Evolutionary conservation across 495 filamentous ascomycete species (phyloP), one percentile per base, ranked within the genome.

Genomic region (Amphirosellinia nigrospora): DNA sequence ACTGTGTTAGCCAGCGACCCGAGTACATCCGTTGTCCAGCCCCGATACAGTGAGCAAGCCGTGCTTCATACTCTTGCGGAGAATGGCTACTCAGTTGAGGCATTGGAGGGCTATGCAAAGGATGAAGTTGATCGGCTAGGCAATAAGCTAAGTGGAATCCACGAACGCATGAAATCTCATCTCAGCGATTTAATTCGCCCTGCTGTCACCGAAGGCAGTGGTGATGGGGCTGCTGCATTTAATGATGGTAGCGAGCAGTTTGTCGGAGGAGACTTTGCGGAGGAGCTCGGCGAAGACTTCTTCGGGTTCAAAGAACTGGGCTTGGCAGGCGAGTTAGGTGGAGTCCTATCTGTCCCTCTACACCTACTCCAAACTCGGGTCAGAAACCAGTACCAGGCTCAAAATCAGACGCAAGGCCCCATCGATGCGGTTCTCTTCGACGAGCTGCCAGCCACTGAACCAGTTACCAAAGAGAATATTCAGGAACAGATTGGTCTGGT

Each of bases 181-280:
- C 86, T 97, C 45, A 89, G 93, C 36, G 96, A 99, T 73, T 88
- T 98, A 23, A 85, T 98, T 39, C 93, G 96, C 21, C 96, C 96
- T 55, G 96, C 94, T 60, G 89, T 98, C 28, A 86, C 85, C 59
- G 92, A 95, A 75, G 89, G 83, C 41, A 90, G 91, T 58, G 89
- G 90, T 38, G 96, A 98, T 77, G 96, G 96, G 23, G 93, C 90
- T 6, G 91, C 89, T 69, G 92, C 94, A 1, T 99, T 99, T 82
- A 90, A 94, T 69, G 96, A 99, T 75, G 95, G 94, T 68, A 97
- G 94, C 74, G 96, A 99, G 72, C 95, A 98, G 79, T 99, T 99
- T 74, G 89, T 98, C 62, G 92, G 92, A 45, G 96, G 96, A 61
- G 95, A 98, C 76, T 99, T 98, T 78, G 96, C 96, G 1, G 96